Base-by-base conservation (phyloP, 1,139 yeast species). In the Nadsonia commutata region DNA sequence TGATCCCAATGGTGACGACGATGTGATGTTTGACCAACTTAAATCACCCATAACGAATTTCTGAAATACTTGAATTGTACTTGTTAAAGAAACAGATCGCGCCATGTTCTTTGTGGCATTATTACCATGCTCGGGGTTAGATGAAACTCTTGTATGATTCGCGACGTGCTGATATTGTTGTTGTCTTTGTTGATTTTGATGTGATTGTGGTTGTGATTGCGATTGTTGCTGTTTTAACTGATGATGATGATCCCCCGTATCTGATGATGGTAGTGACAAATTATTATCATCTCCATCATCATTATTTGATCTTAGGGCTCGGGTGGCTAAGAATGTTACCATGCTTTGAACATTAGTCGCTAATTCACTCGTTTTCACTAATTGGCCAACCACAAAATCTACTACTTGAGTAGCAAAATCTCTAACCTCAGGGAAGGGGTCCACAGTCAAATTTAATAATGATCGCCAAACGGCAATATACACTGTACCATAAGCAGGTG, bases 391-490 rank as follows among this genome's bases (percentile, higher is more conserved):
- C 19, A 88, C 78, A 47, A 71, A 76, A 59, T 88, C 95, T 22
- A 88, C 80, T 31, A 85, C 73, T 20, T 71, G 76, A 46, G 78
- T 80, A 0, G 96, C 93, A 49, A 76, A 68, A 45, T 74, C 74
- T 46, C 76, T 78, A 8, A 88, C 88, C 59, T 86, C 95, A 38
- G 74, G 66, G 58, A 81, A 93, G 0, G 98, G 96, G 60, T 90
- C 99, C 52, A 82, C 93, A 1, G 94, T 74, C 37, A 86, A 64
- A 41, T 85, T 77, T 42, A 93, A 66, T 33, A 90, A 62, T 0
- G 93, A 78, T 52, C 85, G 81, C 96, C 97, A 90, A 17, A 82
- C 73, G 1, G 94, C 81, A 46, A 85, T 75, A 59, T 80, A 85
- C n/a, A 85, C 73, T 0, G 94, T 80, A 1, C 95, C 94, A 57